Conservation (phyloP, 2,329 filamentous ascomycete species). For the Scortechinia acanthostroma region DNA sequence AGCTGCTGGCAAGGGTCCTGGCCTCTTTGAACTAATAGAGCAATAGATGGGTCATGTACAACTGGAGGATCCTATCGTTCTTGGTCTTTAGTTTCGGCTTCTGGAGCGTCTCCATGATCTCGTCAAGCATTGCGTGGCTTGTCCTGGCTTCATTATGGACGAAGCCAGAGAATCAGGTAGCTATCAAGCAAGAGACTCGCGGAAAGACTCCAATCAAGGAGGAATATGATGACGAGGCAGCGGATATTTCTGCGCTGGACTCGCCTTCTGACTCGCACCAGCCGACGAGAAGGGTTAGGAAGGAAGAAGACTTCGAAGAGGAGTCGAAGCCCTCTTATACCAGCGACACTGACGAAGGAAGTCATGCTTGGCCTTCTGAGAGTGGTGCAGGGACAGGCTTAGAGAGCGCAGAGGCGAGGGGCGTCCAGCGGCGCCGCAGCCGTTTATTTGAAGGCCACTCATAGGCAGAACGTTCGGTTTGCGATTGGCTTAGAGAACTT, state of each 20-base stretch:
- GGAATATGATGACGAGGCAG: conserved; percentile 9
- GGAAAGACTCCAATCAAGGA: conserved; percentile 11
- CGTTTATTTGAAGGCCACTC: conserved; percentile 10
- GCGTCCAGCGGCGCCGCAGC: conserved; percentile 20
- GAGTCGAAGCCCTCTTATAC: conserved; percentile 9
- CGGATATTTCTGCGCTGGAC: conserved; percentile 14
- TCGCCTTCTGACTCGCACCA: conserved; percentile 8
- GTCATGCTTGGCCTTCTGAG: too few species aligned
- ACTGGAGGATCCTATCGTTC: conserved; percentile 44
- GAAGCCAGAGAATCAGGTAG: too few species aligned
- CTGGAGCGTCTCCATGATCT: conserved; percentile 46
- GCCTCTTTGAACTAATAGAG: conserved; percentile 5
- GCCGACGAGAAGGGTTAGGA: conserved; percentile 3
- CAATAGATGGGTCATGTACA: conserved; percentile 49
- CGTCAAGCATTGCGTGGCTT: conserved; percentile 41
- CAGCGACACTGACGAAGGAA: too few species aligned
- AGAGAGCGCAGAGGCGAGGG: conserved; percentile 14
- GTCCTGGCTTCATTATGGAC: conserved; percentile 29
- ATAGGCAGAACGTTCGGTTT: too few species aligned
- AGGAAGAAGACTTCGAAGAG: conserved; percentile 7
- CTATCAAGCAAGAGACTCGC: background rate
- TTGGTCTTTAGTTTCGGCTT: conserved; percentile 44
- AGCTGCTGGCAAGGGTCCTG: background rate
- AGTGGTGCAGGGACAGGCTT: conserved; percentile 27
- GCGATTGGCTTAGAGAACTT: too few species aligned